Evolutionary conservation across 345 rosid species (phyloP).

Genomic region (Linum trigynum): DNA sequence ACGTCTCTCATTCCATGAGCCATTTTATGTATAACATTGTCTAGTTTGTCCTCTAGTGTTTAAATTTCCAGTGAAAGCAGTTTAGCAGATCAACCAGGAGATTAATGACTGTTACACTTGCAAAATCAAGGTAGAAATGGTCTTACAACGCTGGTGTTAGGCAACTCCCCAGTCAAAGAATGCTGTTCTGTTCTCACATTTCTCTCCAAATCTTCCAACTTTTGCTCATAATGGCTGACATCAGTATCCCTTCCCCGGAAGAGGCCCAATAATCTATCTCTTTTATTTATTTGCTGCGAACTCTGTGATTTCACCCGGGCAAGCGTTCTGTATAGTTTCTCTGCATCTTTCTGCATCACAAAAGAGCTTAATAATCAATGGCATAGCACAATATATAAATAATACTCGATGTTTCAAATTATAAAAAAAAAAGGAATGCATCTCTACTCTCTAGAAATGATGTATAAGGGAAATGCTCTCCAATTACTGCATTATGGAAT

Average conservation of each 20-base stretch:
- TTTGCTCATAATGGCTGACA: slow-evolving; percentile 51
- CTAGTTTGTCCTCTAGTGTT: too few species aligned
- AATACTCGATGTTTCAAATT: not conserved
- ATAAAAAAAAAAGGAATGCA: not conserved
- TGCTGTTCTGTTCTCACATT: slow-evolving; percentile 46
- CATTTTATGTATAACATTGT: too few species aligned
- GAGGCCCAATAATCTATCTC: slow-evolving; percentile 12
- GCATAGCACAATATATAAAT: too few species aligned
- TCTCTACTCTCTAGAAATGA: not conserved
- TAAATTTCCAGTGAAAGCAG: too few species aligned
- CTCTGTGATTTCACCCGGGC: slow-evolving; percentile 28
- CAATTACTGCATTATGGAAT: not conserved
- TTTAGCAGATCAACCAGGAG: too few species aligned
- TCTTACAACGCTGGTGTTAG: not conserved
- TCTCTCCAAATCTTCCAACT: slow-evolving; percentile 56
- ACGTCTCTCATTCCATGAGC: too few species aligned
- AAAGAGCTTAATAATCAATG: not conserved
- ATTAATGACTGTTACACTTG: not conserved
- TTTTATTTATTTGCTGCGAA: not conserved
- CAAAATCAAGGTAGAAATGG: not conserved
- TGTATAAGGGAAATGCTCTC: not conserved
- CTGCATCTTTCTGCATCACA: slow-evolving; percentile 46
- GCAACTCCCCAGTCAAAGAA: not conserved
- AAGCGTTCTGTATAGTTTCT: slow-evolving; percentile 52
- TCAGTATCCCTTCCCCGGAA: slow-evolving; percentile 55